Conservation (phyloP, 2,329 filamentous ascomycete genomes). For the Hymenoscyphus fructigenus region DNA sequence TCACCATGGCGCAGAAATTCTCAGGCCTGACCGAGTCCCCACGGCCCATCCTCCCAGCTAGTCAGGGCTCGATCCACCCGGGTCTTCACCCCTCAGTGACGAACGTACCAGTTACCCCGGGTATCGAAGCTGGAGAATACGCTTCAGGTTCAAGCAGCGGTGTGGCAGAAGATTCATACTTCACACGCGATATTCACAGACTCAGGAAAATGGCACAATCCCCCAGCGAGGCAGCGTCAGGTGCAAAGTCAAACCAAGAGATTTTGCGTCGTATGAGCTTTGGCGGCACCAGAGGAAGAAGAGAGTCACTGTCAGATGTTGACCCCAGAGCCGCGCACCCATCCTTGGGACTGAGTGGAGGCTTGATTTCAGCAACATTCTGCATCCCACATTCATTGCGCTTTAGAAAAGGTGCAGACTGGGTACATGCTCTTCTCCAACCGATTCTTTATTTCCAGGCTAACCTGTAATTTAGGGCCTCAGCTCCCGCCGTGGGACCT, state of each 20-base stretch:
- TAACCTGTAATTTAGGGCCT: conserved; percentile 57
- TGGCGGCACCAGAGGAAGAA: conserved; percentile 23
- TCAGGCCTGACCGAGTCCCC: conserved; percentile 25
- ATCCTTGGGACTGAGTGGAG: conserved; percentile 59
- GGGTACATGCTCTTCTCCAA: conserved; percentile 47
- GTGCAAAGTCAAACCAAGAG: conserved; percentile 42
- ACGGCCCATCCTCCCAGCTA: conserved; percentile 18
- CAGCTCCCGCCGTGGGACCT: conserved; percentile 77
- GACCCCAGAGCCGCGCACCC: conserved; percentile 53
- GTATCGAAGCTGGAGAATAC: conserved; percentile 28
- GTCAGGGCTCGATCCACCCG: conserved; percentile 31
- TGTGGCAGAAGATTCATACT: conserved; percentile 28
- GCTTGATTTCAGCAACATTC: conserved; percentile 65
- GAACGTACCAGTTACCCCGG: conserved; percentile 36
- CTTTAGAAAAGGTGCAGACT: conserved; percentile 58
- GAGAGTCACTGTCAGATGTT: conserved; percentile 54
- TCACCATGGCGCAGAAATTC: conserved; percentile 20
- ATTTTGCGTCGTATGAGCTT: conserved; percentile 47
- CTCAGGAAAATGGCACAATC: conserved; percentile 31
- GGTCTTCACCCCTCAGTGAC: conserved; percentile 29
- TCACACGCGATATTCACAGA: conserved; percentile 23
- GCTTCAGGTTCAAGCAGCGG: conserved; percentile 9
- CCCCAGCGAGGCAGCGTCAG: conserved; percentile 33
- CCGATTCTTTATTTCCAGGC: conserved; percentile 5
- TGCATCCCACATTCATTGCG: conserved; percentile 60